Evolutionary conservation across 1,284 basidiomycete species (phyloP), one percentile per base, ranked within the genome.

Genomic region (Cutaneotrichosporon mucoides): DNA sequence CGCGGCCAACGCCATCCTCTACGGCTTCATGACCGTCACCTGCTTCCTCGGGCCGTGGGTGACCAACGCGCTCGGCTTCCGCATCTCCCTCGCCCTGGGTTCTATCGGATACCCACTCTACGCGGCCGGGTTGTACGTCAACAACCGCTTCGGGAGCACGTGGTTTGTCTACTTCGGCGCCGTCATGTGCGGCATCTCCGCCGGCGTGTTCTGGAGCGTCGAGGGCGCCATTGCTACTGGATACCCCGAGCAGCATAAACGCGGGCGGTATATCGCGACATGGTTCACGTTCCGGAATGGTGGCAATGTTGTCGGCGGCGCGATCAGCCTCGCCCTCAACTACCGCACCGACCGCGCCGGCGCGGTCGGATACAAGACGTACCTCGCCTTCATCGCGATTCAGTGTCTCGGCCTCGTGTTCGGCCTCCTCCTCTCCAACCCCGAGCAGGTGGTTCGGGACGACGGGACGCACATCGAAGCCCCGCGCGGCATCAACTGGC

Each of bases 71-170:
- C 16, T 76, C 34, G 67, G 66, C 0, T 66, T 71, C 16, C 64
- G 68, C 15, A 69, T 67, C 55, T 66, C 73, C 0, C 64, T 80
- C 3, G 62, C 72, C 46, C 47, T 75, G n/a, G 77, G 67, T 6
- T 59, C 62, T 13, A 42, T 70, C 40, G 70, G 69, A 3, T 72
- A 71, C 58, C 68, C 71, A 1, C 60, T 72, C 1, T 73, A 73
- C 60, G 70, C 68, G 10, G 73, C 71, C 10, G 73, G 67, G 10
- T 66, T 74, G 35, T 73, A 73, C 61, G 64, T 64, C 53, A 70
- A 70, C 56, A 68, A 67, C 50, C 53, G 55, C 9, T 59, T 53
- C 3, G 59, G 68, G 11, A 65, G 60, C 5, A 66, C 66, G 12
- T 69, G 69, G 63, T 71, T 72, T 53, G 56, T 72, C 54, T 63